These are phyloP conservation scores for Tricholoma matsutake DNA, from an alignment of 768 basidiomycete genomes.

Conservation along the genomic window DNA sequence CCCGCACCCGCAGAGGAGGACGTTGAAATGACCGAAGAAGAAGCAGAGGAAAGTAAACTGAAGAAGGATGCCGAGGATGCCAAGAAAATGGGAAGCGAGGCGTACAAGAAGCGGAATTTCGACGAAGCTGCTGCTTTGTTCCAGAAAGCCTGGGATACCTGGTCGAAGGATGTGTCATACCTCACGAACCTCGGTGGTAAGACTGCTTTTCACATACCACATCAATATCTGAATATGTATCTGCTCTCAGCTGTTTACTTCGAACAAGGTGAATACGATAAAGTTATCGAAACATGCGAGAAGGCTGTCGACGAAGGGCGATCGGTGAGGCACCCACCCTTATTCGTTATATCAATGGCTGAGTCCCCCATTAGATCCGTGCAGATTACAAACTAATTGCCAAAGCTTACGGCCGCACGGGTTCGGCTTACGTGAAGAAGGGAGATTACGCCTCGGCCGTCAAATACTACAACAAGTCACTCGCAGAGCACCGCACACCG, in stretches of 20 bases:
- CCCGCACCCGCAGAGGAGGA: constrained; percentile 47
- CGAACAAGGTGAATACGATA: constrained; percentile 90
- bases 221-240: not conserved
- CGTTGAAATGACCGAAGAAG: constrained; percentile 66
- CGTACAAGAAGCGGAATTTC: constrained; percentile 87
- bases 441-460: constrained; percentile 73
- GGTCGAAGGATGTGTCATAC: constrained; percentile 92
- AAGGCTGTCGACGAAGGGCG: constrained; percentile 98
- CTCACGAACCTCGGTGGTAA: constrained; percentile 85
- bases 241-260: constrained; percentile 74
- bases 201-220: constrained; percentile 14
- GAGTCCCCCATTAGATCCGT: constrained; percentile 49
- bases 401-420: constrained; percentile 90
- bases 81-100: constrained; percentile 74
- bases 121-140: constrained; percentile 73
- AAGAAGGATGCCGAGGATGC: constrained; percentile 78
- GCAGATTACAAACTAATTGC: constrained; percentile 95
- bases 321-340: constrained; percentile 36
- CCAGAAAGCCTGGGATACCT: constrained; percentile 87
- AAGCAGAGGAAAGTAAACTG: constrained; percentile 64
- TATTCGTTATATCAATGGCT: not conserved
- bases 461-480: constrained; percentile 90
- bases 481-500: constrained; percentile 95
- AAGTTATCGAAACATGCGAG: constrained; percentile 86
- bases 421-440: constrained; percentile 81